Evolutionary conservation across 441 rosid species (phyloP).

Genomic region (Arabidopsis hybrid): DNA sequence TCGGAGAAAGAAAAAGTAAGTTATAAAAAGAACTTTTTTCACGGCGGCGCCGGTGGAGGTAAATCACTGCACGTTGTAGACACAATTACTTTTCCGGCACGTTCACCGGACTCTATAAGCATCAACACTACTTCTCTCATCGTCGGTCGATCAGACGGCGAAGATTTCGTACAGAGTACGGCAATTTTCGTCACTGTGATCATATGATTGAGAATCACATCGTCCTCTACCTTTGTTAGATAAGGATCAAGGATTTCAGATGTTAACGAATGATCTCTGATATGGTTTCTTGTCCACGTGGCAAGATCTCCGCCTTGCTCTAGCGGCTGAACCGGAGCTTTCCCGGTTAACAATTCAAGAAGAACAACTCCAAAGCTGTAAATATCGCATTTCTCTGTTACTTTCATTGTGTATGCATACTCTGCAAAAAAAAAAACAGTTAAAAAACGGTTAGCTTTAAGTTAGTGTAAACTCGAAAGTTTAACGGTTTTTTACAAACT

Average conservation of each 20-base stretch:
- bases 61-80: constrained; percentile 53
- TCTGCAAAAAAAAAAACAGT: constrained; percentile 50
- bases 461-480: neutral
- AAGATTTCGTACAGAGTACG: constrained; percentile 70
- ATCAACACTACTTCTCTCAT: constrained; percentile 92
- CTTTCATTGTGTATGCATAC: constrained; percentile 97
- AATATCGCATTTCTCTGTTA: constrained; percentile 95
- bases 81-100: constrained; percentile 50
- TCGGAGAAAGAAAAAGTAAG: constrained; percentile 28
- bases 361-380: constrained; percentile 96
- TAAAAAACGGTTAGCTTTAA: neutral
- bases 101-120: constrained; percentile 87
- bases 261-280: constrained; percentile 63
- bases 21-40: constrained; percentile 21
- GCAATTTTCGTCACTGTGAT: constrained; percentile 78
- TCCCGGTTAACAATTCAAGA: constrained; percentile 87
- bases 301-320: constrained; percentile 95
- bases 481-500: neutral
- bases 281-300: constrained; percentile 66
- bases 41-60: constrained; percentile 48
- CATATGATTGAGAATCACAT: constrained; percentile 70
- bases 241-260: constrained; percentile 71
- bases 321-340: constrained; percentile 82
- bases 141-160: constrained; percentile 87
- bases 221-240: constrained; percentile 64